phyloP scores from a whole-genome alignment of 164 flowering plant genomes.

The Nelumbo lutea region DNA sequence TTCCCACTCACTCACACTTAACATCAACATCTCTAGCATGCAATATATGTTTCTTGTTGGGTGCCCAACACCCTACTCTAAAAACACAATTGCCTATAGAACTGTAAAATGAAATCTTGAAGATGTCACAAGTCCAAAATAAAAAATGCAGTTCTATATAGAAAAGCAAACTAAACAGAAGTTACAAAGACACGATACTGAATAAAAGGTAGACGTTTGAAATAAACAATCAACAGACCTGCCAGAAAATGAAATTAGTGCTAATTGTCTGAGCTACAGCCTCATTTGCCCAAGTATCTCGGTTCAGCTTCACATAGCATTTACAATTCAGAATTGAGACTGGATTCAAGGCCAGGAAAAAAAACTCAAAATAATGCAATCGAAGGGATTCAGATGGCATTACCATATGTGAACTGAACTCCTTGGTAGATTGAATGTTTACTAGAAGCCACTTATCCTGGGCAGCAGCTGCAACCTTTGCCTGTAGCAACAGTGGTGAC shows the following conservation, averaged over 20 bases:
- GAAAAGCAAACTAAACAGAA: background rate
- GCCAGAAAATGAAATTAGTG: conserved; percentile 94
- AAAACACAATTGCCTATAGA: too few relatives aligned
- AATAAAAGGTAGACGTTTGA: background rate
- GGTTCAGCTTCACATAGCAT: conserved; percentile 60
- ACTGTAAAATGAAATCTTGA: too few relatives aligned
- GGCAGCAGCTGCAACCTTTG: conserved; percentile 67
- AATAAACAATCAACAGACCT: conserved; percentile 43
- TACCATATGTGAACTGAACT: conserved; percentile 97
- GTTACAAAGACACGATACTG: background rate
- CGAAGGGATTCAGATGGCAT: background rate
- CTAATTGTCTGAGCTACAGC: conserved; percentile 88
- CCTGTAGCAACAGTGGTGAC: conserved; percentile 36
- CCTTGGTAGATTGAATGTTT: conserved; percentile 89
- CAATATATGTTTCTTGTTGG: too few relatives aligned
- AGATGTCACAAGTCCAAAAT: background rate
- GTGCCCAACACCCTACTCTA: too few relatives aligned
- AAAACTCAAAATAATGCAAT: background rate
- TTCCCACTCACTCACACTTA: too few relatives aligned
- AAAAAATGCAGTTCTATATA: background rate
- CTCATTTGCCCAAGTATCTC: conserved; percentile 99
- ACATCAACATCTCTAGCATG: too few relatives aligned
- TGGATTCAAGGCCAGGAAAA: background rate
- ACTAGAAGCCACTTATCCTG: conserved; percentile 85
- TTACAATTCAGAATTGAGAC: conserved; percentile 10